Evolutionary conservation across 2,329 filamentous ascomycete species (phyloP).

Genomic region (Arachnomyces sp.): DNA sequence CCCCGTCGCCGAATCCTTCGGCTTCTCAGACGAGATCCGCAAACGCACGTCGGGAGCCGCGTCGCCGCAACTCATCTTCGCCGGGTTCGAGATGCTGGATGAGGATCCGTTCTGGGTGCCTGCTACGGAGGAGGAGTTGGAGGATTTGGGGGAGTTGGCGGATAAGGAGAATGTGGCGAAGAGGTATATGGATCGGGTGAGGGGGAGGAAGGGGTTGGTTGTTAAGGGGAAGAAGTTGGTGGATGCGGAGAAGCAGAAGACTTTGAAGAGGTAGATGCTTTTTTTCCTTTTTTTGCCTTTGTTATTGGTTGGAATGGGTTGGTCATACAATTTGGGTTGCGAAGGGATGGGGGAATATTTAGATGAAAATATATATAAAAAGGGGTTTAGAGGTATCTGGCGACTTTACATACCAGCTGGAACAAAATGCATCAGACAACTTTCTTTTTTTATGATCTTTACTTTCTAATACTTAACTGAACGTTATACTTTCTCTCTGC

Average conservation of each 20-base stretch:
- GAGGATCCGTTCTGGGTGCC: constrained; percentile 98
- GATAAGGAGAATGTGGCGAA: constrained; percentile 95
- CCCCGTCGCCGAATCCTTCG: constrained; percentile 90
- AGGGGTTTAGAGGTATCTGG: too few species aligned
- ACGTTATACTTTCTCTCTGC: too few species aligned
- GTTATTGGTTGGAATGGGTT: neutral
- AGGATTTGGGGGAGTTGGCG: constrained; percentile 88
- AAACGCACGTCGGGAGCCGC: constrained; percentile 88
- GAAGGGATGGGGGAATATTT: too few species aligned
- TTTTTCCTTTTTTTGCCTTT: neutral
- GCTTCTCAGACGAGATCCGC: constrained; percentile 92
- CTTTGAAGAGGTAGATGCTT: constrained; percentile 48
- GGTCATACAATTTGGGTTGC: too few species aligned
- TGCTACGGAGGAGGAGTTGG: constrained; percentile 89
- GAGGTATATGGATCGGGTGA: constrained; percentile 86
- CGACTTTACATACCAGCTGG: too few species aligned
- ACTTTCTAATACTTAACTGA: too few species aligned
- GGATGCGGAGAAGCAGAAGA: constrained; percentile 89
- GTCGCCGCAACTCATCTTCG: constrained; percentile 85
- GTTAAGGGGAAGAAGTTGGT: constrained; percentile 67
- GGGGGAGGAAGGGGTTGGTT: constrained; percentile 78
- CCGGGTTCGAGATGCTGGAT: constrained; percentile 85
- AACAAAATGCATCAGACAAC: too few species aligned
- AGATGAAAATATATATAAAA: too few species aligned
- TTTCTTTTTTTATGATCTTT: too few species aligned